Conservation (phyloP, 2,329 filamentous ascomycete genomes). For the Aspergillus candidus region DNA sequence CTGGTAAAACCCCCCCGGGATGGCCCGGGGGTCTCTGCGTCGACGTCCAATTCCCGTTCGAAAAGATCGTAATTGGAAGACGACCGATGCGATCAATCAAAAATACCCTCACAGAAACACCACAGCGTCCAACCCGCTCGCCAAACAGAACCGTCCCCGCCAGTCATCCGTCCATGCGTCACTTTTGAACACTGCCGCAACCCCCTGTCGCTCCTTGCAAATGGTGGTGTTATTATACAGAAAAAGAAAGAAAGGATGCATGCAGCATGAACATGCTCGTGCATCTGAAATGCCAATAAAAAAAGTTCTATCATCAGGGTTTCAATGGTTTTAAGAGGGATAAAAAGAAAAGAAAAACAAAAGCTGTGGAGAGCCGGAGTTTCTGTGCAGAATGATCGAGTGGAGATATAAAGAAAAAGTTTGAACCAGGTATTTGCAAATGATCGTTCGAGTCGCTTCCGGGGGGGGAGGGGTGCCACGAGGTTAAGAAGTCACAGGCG, state of each 20-base stretch:
- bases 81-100: neutral
- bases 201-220: constrained; percentile 12
- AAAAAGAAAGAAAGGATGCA: constrained; percentile 8
- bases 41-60: no score
- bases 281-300: constrained; percentile 6
- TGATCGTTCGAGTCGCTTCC: constrained; percentile 3
- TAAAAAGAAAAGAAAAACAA: constrained; percentile 5
- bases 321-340: constrained; percentile 5
- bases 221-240: constrained; percentile 19
- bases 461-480: constrained; percentile 9
- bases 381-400: constrained; percentile 1
- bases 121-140: constrained; percentile 7
- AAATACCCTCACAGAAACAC: neutral
- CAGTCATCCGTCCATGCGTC: constrained; percentile 11
- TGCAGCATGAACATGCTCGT: constrained; percentile 10
- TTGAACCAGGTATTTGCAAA: neutral
- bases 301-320: constrained; percentile 15
- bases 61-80: no score
- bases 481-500: constrained; percentile 15
- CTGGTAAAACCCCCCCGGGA: no score
- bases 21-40: no score
- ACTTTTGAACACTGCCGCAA: constrained; percentile 17
- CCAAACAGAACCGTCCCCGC: constrained; percentile 8
- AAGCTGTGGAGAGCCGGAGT: constrained; percentile 4
- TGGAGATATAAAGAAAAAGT: neutral